Evolutionary conservation across 2,329 filamentous ascomycete genomes (phyloP), one percentile per base, ranked within the genome.

Genomic region (Phyllosticta citrichinensis): DNA sequence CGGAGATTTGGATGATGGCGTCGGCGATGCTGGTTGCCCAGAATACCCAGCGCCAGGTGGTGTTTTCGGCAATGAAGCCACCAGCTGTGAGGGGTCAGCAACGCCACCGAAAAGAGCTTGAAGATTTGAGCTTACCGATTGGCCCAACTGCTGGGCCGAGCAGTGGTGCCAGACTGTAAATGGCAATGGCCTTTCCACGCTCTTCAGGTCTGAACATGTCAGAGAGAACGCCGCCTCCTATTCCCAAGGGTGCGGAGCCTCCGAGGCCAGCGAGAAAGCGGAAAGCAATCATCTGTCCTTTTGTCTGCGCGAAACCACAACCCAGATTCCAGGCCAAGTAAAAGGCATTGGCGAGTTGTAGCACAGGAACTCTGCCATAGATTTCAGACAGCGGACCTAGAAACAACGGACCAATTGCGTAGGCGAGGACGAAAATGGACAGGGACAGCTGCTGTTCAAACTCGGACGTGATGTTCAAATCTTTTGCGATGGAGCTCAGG

Each of bases 1-100:
- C 87, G 8, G 80, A 73, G 11, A 80, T 62, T 68, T 88, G 85
- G 57, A 90, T 81, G 12, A 83, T 62, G 1, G 78, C 86, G 61
- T 84, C 83, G 24, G 77, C 76, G 61, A 89, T 86, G 1, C 83
- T 83, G 0, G 85, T 87, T 0, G 83, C 78, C 73, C 82, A 88
- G 74, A 90, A 91, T 8, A 84, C 82, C 87, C 87, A 91, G 50
- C 87, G 80, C 88, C 88, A 91, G 0, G 80, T 84, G 8, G 80
- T 83, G 63, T 81, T 76, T 66, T 86, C 74, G 0, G 84, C 78
- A 24, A 89, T 84, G 68, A 85, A 88, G 0, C 83, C 85, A 10
- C 85, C 86, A 0, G 81, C 80, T 30, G 27, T 30, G 27, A 10
- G 2, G 27, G 6, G 9, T 30, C 9, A 30, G 27, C 9, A 8